These are phyloP conservation scores for Sporisorium scitamineum DNA, from an alignment of 1,284 basidiomycete species.

Conservation along the genomic window DNA sequence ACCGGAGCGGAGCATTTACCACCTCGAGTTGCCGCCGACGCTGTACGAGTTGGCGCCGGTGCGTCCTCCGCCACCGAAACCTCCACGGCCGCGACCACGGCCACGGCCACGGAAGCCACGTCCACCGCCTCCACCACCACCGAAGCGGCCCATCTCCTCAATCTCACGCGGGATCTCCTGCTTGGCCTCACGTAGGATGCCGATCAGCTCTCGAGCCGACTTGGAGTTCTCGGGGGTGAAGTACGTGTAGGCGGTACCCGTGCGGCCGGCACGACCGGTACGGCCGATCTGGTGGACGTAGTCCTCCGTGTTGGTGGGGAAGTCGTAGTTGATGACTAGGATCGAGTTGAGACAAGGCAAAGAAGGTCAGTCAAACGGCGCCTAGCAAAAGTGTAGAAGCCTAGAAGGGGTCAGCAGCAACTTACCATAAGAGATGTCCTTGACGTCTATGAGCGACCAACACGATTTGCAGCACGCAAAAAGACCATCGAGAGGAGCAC, in stretches of 20 bases:
- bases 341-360: background rate
- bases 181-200: slow-evolving; percentile 90
- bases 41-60: slow-evolving; percentile 62
- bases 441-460: slow-evolving; percentile 78
- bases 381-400: background rate
- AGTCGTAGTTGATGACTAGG: slow-evolving; percentile 81
- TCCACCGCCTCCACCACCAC: slow-evolving; percentile 70
- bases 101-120: slow-evolving; percentile 57
- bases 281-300: slow-evolving; percentile 94
- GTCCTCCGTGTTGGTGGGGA: slow-evolving; percentile 95
- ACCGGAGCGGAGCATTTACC: slow-evolving; percentile 32
- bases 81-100: slow-evolving; percentile 55
- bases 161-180: slow-evolving; percentile 86
- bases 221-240: slow-evolving; percentile 88
- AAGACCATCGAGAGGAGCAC: background rate
- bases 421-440: slow-evolving; percentile 93
- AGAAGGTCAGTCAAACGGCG: background rate
- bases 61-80: slow-evolving; percentile 52
- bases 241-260: slow-evolving; percentile 93
- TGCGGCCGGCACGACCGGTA: slow-evolving; percentile 76
- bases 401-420: slow-evolving; percentile 44
- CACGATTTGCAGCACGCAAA: slow-evolving; percentile 4
- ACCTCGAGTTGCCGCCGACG: slow-evolving; percentile 57
- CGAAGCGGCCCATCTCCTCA: slow-evolving; percentile 90
- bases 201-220: slow-evolving; percentile 88